Base-by-base conservation (phyloP, 163 green algal genomes). In the Volvox carteri region DNA sequence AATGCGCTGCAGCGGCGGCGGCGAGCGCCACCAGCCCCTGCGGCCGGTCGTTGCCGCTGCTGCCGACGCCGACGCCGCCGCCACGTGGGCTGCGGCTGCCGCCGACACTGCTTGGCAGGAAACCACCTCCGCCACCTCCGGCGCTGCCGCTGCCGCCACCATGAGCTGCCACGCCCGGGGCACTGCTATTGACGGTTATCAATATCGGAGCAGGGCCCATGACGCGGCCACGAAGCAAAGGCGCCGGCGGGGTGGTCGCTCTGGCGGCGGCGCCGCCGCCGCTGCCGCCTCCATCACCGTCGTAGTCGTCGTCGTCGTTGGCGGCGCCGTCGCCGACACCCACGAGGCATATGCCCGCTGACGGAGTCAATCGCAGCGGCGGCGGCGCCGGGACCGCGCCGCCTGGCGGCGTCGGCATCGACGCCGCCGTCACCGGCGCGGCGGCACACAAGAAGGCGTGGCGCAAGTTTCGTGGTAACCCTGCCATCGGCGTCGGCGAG, bases 1-100 rank as follows among this genome's bases (percentile, higher is more conserved):
- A 54, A 37, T 75, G 78, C 14, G 78, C 78, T 4, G 78, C 78
- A 0, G 78, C 54, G 25, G 78, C 78, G 39, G 78, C 78, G 23
- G 56, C 14, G 1, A 85, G 56, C 23, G 78, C 78, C 12, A 35
- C 21, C 23, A 42, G 21, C 19, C 21, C 8, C 52, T 54, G 76
- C 52, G 50, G 52, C 44, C 73, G 44, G 42, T 60, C 44, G 23
- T 14, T 33, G 35, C 25, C 14, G 35, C 52, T 37, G 76, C 5
- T 7, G 52, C 11, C 52, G 14, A 4, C 33, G 37, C 33, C 19
- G 54, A 33, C 50, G 50, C 73, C 44, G 3, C 44, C 9, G 73
- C n/a, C n/a, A n/a, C n/a, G n/a, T n/a, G 33, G 35, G 35, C 52
- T 70, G 76, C 46, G 46, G 50, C 28, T 46, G 76, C 46, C 76